Conservation (phyloP, 371 early-diverging fungal species). For the Mortierella sp. region DNA sequence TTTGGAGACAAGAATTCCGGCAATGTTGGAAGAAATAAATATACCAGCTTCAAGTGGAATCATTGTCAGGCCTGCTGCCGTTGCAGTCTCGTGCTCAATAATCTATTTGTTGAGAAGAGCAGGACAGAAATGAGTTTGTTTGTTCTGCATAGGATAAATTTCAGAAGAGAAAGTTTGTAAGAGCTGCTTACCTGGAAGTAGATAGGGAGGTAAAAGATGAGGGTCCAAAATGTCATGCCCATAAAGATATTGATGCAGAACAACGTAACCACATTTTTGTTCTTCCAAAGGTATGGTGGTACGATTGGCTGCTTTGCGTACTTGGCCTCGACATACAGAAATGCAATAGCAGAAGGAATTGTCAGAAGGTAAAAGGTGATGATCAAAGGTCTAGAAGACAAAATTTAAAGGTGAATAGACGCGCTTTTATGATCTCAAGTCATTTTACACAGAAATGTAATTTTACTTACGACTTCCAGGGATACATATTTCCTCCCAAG, state of each 20-base stretch:
- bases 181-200: slow-evolving; percentile 72
- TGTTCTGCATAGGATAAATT: no score
- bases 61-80: slow-evolving; percentile 69
- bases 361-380: slow-evolving; percentile 68
- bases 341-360: slow-evolving; percentile 59
- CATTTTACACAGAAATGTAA: neutral
- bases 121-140: no score
- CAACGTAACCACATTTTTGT: slow-evolving; percentile 61
- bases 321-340: slow-evolving; percentile 70
- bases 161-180: no score
- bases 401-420: neutral
- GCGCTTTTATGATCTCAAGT: neutral
- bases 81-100: slow-evolving; percentile 61
- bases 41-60: slow-evolving; percentile 70
- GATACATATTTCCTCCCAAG: slow-evolving; percentile 71
- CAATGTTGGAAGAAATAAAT: slow-evolving; percentile 54
- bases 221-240: slow-evolving; percentile 77
- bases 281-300: slow-evolving; percentile 59
- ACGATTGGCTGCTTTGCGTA: slow-evolving; percentile 71
- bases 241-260: slow-evolving; percentile 64
- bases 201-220: slow-evolving; percentile 78
- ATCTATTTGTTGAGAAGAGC: slow-evolving; percentile 60
- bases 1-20: slow-evolving; percentile 58
- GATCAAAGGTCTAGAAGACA: slow-evolving; percentile 60
- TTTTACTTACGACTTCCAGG: slow-evolving; percentile 61